Base-by-base conservation (phyloP, 306 rosid species). In the Begonia loranthoides region DNA sequence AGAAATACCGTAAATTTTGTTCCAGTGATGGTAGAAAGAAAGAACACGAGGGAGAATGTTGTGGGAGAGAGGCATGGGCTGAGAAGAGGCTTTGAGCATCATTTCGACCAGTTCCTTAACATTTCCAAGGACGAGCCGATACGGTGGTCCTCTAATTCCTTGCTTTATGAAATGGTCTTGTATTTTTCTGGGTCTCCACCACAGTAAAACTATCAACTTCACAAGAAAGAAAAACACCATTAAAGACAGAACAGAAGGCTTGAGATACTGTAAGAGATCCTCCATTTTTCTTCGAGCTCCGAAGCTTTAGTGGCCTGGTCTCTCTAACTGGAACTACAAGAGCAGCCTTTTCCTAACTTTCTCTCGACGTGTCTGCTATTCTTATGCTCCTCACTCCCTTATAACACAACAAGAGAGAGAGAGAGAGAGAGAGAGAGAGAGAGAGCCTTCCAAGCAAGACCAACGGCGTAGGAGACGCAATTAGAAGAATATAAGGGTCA, bases 381-480 rank as follows among this genome's bases (percentile, higher is more conserved):
- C 57, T 73, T 79, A 69, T 74, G 24, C 49, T 61, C 19, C 56
- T 67, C 60, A 11, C 64, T 66, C 17, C 56, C 56, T 49, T 48
- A 54, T 49, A 60, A 67, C 50, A 55, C 49, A 1, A 54, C 57
- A 14, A 60, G 54, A 54, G 44, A 15, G 56, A 39, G 52, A 38
- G 45, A 55, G 65, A 75, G 46, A 59, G 69, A 53, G 56, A 48
- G 50, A 50, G 53, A 19, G 22, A 15, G 70, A 15, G 52, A 59
- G 60, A 51, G 63, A 49, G 14, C 7, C 10, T 48, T 45, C 12
- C 15, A 66, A 64, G 67, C 92, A 74, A 73, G 80, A 72, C 92
- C 96, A 83, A 73, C 94, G 93, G 75, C 93, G 94, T 83, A 76
- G 96, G 94, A 94, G 80, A 83, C 99, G 94, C 94, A 82, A 76